Evolutionary conservation across 257 asterid genomes (phyloP), one percentile per base, ranked within the genome.

Genomic region (Penstemon eatonii): DNA sequence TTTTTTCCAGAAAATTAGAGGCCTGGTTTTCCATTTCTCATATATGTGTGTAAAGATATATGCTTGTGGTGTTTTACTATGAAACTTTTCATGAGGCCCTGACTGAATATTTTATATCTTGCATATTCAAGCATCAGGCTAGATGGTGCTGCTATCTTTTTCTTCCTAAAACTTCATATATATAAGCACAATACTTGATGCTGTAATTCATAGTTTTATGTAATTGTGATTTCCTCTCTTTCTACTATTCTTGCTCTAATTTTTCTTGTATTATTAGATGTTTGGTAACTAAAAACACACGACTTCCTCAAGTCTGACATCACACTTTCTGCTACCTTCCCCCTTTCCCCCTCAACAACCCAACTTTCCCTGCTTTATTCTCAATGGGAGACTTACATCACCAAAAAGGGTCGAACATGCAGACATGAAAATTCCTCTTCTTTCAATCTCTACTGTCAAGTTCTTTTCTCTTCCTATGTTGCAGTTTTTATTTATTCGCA

Each of bases 401-500:
- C 39, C 40, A 12, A 38, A 60, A 53, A 19, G 36, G 19, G 52
- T 43, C 37, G 4, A 13, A 3, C 10, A 10, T 37, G 69, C 49
- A 13, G 45, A 60, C 47, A 33, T 56, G 58, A 18, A 3, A 6
- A 46, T 19, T 46, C 38, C 37, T 66, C 38, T 19, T 43, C 50
- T n/a, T 13, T 39, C 40, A 18, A 53, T 41, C 5, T 66, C 33
- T 19, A 42, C 11, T 15, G 7, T 50, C 50, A 8, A 46, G 19
- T n/a, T 63, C 18, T 37, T 65, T 43, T 63, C 8, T 19, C 49
- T 49, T 73, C 8, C 18, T 63, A n/a, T 8, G 57, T 41, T 62
- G 54, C 33, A 25, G 18, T 25, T 25, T 25, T 61, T 56, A 55
- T 40, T 62, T 42, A 53, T 6, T 8, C 12, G 39, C 11, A 56